phyloP scores from a whole-genome alignment of 768 basidiomycete species.

The Punctularia strigosozonata region DNA sequence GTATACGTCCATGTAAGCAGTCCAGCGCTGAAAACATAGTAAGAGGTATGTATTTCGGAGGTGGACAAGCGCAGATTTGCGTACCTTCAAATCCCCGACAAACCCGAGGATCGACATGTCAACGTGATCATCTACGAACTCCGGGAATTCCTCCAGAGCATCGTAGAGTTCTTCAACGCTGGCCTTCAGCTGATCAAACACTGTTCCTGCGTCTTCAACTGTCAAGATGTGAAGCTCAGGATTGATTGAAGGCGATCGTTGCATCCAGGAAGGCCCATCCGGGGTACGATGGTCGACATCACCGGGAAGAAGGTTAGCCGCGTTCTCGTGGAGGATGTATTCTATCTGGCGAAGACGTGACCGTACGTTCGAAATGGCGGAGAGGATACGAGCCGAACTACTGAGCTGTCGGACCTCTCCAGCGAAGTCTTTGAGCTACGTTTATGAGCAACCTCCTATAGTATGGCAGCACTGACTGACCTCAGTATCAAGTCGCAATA shows the following conservation, averaged over 20 bases:
- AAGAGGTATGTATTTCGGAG: constrained; percentile 4
- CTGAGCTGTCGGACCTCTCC: constrained; percentile 69
- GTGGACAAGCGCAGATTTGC: too few relatives aligned
- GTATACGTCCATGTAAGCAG: constrained; percentile 58
- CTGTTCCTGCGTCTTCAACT: too few relatives aligned
- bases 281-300: constrained; percentile 43
- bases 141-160: constrained; percentile 71
- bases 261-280: too few relatives aligned
- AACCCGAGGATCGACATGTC: constrained; percentile 58
- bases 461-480: too few relatives aligned
- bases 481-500: too few relatives aligned
- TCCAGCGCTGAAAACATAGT: constrained; percentile 52
- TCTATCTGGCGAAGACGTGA: constrained; percentile 59
- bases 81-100: constrained; percentile 57
- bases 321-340: constrained; percentile 64
- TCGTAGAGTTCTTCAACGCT: too few relatives aligned
- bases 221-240: too few relatives aligned
- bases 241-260: too few relatives aligned
- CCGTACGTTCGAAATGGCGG: constrained; percentile 61
- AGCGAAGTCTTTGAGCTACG: constrained; percentile 69
- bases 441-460: too few relatives aligned
- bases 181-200: too few relatives aligned
- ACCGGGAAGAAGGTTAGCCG: constrained; percentile 63
- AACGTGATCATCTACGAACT: constrained; percentile 62
- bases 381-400: constrained; percentile 66